Evolutionary conservation across 2,329 filamentous ascomycete genomes (phyloP).

Genomic region (Aspergillus costaricaensis): DNA sequence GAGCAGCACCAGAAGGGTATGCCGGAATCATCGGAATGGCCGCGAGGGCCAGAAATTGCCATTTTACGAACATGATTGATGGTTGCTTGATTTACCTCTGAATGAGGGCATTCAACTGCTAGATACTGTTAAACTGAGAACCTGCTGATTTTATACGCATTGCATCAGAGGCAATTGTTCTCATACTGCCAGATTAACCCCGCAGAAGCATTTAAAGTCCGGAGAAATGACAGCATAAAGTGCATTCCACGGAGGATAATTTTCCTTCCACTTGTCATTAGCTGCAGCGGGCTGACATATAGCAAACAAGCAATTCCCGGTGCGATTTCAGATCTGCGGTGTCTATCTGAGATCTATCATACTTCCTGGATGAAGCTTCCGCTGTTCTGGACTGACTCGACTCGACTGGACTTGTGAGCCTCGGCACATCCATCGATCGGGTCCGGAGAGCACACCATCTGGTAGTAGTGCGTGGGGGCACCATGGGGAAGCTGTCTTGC

Average conservation of each 20-base stretch:
- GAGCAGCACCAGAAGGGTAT: not conserved
- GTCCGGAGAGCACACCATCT: not conserved
- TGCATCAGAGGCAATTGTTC: not conserved
- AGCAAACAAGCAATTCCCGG: not conserved
- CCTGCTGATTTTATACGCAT: constrained; percentile 3
- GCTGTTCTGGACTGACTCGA: not conserved
- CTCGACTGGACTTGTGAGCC: not conserved
- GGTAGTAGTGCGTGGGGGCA: not conserved
- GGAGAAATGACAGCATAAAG: constrained; percentile 15
- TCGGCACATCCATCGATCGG: not conserved
- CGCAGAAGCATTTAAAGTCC: constrained; percentile 2
- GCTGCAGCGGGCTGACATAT: not conserved
- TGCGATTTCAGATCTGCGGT: not conserved
- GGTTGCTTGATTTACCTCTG: not conserved
- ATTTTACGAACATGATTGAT: constrained; percentile 1
- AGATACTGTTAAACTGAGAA: not conserved
- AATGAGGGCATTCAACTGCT: not conserved
- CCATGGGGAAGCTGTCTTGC: not conserved
- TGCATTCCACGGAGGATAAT: constrained; percentile 18
- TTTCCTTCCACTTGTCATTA: constrained; percentile 20
- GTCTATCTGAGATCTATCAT: not conserved
- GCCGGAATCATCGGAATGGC: constrained; percentile 9
- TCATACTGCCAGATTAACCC: constrained; percentile 2
- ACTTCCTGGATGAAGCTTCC: not conserved
- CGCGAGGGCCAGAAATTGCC: constrained; percentile 6